Base-by-base conservation (phyloP, 805 yeast species). In the Torulaspora quercuum region DNA sequence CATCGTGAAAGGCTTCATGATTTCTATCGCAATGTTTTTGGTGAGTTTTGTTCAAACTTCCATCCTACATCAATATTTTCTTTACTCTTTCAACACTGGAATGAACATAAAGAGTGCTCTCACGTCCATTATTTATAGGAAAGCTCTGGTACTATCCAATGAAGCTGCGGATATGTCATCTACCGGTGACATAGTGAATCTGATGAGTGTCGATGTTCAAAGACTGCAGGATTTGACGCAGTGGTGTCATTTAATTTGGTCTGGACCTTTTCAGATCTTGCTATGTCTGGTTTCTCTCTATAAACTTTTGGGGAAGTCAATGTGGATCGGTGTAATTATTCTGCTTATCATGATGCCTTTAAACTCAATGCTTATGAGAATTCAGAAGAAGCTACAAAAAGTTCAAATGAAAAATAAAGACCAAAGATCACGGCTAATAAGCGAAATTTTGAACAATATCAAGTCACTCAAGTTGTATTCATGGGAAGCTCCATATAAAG, bases 251-350 rank as follows among this genome's bases (percentile, higher is more conserved):
- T 70, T 86, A 36, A 68, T 85, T 33, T 87, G 95, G 95, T 86
- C 95, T 1, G 95, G 95, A 32, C 97, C 97, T 1, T 82, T 88
- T 64, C 95, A 89, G 63, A 78, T 89, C 48, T 53, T 72, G 15
- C 63, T 89, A 39, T 87, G 97, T 69, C 69, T 89, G 44, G 60
- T 72, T 28, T 80, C 92, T 1, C 68, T 89, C 36, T 75, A 87
- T 59, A 72, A 75, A 3, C 64, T 89, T 29, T 62, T 89, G 39
- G 96, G 96, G 23, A 76, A 79, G 41, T 75, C 92, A n/a, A 88
- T 89, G 95, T 86, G 96, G 95, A 82, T 95, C 26, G 97, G 97
- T 59, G 94, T 90, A 9, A 62, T 73, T 20, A 78, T 90, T 40
- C 77, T 89, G 76, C 55, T 79, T 3, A 52, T 87, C 19, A 78